phyloP scores from a whole-genome alignment of 345 rosid species.

The Populus pruinosa region DNA sequence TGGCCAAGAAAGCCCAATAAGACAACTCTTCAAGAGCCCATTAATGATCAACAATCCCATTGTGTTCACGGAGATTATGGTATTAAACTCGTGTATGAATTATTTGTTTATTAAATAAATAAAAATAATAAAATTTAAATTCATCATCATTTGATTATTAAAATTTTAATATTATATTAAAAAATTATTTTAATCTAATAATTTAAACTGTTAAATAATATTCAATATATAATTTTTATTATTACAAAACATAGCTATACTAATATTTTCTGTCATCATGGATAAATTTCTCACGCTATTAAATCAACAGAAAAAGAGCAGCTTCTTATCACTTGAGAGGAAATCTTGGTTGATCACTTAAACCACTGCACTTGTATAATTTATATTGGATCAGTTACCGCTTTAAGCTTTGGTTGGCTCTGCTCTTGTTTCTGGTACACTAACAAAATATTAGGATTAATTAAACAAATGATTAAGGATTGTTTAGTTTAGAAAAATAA shows the following conservation, averaged over 20 bases:
- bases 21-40: background rate
- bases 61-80: background rate
- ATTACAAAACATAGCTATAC: background rate
- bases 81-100: background rate
- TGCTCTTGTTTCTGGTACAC: conserved; percentile 33
- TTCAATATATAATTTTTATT: too few relatives aligned
- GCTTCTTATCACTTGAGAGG: background rate
- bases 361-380: too few relatives aligned
- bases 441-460: too few relatives aligned
- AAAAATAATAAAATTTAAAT: rapidly evolving
- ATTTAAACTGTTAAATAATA: too few relatives aligned
- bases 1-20: conserved; percentile 3
- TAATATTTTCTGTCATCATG: conserved; percentile 69
- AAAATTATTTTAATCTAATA: too few relatives aligned
- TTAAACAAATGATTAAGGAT: too few relatives aligned
- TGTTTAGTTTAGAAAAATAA: too few relatives aligned
- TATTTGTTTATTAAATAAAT: too few relatives aligned
- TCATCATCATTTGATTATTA: rapidly evolving
- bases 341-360: background rate
- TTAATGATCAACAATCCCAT: too few relatives aligned
- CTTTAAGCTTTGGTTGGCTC: conserved; percentile 62
- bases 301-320: background rate
- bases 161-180: rapidly evolving
- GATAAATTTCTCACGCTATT: conserved; percentile 68
- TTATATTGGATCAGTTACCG: conserved; percentile 41